Percentiles rank a stretch among this genome's conserved stretches.
Evolutionary conservation across 1,284 basidiomycete species (phyloP).

Genomic region (Malassezia japonica): DNA sequence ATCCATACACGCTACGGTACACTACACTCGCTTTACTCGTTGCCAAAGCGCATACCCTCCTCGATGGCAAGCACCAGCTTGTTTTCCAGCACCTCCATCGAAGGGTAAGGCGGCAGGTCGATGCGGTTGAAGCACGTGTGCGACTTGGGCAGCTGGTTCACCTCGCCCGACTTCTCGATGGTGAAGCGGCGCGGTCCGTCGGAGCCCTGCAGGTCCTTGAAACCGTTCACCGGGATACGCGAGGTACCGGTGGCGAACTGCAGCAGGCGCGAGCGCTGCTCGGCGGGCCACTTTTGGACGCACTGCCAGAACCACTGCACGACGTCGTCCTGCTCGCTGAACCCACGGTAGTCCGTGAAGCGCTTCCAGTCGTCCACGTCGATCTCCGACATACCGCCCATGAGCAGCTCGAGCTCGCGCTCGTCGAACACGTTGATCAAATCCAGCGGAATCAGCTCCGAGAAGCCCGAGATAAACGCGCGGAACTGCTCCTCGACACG

Average conservation of each 20-base stretch:
- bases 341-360: constrained; percentile 58
- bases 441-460: constrained; percentile 88
- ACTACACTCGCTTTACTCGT: too few relatives aligned
- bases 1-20: too few relatives aligned
- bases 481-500: constrained; percentile 92
- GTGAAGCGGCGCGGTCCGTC: constrained; percentile 64
- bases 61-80: constrained; percentile 46
- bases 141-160: constrained; percentile 44
- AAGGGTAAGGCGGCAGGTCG: constrained; percentile 46
- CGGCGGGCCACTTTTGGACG: constrained; percentile 86
- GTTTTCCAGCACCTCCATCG: constrained; percentile 39
- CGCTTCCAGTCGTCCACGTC: constrained; percentile 63
- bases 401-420: constrained; percentile 79
- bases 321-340: constrained; percentile 54
- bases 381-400: constrained; percentile 98
- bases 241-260: constrained; percentile 98
- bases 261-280: constrained; percentile 77
- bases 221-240: constrained; percentile 93
- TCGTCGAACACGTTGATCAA: constrained; percentile 96
- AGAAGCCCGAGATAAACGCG: constrained; percentile 88
- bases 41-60: constrained; percentile 43
- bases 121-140: constrained; percentile 49
- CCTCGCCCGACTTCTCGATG: constrained; percentile 46
- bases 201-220: constrained; percentile 95
- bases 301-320: constrained; percentile 99